These are phyloP conservation scores for Scleromitrula shiraiana DNA, from an alignment of 2,329 filamentous ascomycete species.

Conservation along the genomic window DNA sequence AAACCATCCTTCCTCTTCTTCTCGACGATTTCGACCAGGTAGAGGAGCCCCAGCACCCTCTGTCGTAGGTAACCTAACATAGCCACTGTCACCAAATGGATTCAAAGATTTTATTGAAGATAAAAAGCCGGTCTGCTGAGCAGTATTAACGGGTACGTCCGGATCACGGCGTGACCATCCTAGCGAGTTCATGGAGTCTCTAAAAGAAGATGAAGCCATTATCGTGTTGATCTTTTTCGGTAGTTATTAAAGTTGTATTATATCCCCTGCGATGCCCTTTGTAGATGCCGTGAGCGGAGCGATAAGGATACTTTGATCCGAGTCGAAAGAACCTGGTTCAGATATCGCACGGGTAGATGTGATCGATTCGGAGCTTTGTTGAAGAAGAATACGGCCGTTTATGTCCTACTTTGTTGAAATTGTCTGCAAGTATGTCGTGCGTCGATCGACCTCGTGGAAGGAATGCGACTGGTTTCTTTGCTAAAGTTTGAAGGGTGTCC, in stretches of 20 bases:
- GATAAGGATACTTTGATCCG: slow-evolving; percentile 7
- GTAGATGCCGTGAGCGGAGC: slow-evolving; percentile 6
- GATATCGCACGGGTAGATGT: slow-evolving; percentile 14
- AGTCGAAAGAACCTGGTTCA: slow-evolving; percentile 5
- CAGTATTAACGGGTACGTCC: slow-evolving; percentile 68
- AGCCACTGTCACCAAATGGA: slow-evolving; percentile 78
- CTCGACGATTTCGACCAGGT: slow-evolving; percentile 73
- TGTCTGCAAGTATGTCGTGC: slow-evolving; percentile 28
- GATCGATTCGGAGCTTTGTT: slow-evolving; percentile 8
- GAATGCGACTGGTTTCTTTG: slow-evolving; percentile 22
- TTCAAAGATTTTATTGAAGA: slow-evolving; percentile 79
- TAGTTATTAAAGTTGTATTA: slow-evolving; percentile 17
- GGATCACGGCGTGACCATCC: slow-evolving; percentile 85
- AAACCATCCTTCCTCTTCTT: slow-evolving; percentile 95
- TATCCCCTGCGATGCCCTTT: background rate
- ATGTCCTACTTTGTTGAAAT: slow-evolving; percentile 12
- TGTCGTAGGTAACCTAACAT: slow-evolving; percentile 82
- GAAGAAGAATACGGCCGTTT: slow-evolving; percentile 7
- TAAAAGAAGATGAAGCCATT: slow-evolving; percentile 80
- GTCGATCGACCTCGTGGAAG: slow-evolving; percentile 23
- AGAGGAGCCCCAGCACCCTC: slow-evolving; percentile 78
- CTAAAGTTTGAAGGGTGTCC: slow-evolving; percentile 22
- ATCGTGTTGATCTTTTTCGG: slow-evolving; percentile 34
- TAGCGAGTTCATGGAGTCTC: slow-evolving; percentile 88
- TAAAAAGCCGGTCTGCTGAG: slow-evolving; percentile 63